Percentiles rank a stretch among this genome's conserved stretches.
Evolutionary conservation across 768 basidiomycete genomes (phyloP).

Genomic region (Naganishia friedmannii): DNA sequence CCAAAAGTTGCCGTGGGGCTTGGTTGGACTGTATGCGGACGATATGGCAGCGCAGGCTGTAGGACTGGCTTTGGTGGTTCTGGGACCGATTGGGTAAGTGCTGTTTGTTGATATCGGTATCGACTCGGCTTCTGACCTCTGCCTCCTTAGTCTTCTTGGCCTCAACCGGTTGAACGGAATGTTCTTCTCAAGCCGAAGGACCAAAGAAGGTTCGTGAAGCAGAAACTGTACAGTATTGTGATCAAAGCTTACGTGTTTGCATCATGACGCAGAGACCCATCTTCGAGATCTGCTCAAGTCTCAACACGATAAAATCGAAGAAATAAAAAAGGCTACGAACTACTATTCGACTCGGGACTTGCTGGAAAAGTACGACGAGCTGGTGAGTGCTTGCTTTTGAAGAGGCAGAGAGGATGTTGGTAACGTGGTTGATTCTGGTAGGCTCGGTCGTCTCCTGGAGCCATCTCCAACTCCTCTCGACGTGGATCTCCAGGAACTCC

Average conservation of each 20-base stretch:
- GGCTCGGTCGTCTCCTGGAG: constrained; percentile 6
- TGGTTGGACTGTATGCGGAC: constrained; percentile 36
- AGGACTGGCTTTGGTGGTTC: constrained; percentile 36
- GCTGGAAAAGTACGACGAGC: constrained; percentile 84
- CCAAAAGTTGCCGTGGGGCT: constrained; percentile 43
- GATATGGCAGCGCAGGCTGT: constrained; percentile 37
- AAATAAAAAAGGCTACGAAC: constrained; percentile 96
- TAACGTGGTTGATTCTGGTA: not conserved
- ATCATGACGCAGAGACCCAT: constrained; percentile 65
- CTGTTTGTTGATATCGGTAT: not conserved
- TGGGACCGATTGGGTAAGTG: constrained; percentile 47
- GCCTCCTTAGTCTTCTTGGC: constrained; percentile 17
- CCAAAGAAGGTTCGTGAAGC: constrained; percentile 41
- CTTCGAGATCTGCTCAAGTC: constrained; percentile 69
- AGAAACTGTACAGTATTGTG: not conserved
- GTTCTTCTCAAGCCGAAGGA: constrained; percentile 42
- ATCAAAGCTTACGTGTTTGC: not conserved
- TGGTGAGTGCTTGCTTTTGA: not conserved
- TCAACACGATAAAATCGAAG: constrained; percentile 82
- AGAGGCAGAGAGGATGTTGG: not conserved
- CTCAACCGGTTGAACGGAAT: constrained; percentile 40
- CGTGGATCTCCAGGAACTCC: constrained; percentile 17
- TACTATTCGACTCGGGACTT: constrained; percentile 88
- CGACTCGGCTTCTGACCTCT: not conserved
- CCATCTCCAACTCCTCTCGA: constrained; percentile 4